A percentile compares a stretch with the other conserved stretches of the same genome.
These are phyloP conservation scores for Mycena belliarum DNA, from an alignment of 768 basidiomycete species.

Conservation along the genomic window DNA sequence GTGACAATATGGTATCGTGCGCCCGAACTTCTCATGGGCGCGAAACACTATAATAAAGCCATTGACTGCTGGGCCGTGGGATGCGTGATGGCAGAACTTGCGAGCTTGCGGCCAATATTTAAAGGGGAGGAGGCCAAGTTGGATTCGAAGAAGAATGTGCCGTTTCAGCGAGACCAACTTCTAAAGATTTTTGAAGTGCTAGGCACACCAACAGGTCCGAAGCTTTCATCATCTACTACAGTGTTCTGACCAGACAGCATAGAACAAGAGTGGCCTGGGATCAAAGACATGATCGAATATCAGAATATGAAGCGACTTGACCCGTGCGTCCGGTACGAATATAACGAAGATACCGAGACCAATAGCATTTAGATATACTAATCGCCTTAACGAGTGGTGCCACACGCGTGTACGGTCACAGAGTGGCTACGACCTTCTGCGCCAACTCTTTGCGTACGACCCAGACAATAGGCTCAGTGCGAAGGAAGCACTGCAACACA, in stretches of 20 bases:
- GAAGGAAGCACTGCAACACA: constrained; percentile 75
- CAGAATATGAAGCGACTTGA: constrained; percentile 80
- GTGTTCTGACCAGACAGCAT: constrained; percentile 7
- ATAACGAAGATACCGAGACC: neutral
- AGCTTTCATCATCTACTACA: constrained; percentile 8
- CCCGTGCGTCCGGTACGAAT: constrained; percentile 43
- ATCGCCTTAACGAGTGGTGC: constrained; percentile 79
- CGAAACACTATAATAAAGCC: constrained; percentile 96
- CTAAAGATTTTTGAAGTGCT: constrained; percentile 95
- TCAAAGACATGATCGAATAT: constrained; percentile 87
- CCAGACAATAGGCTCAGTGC: constrained; percentile 86
- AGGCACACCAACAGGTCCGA: constrained; percentile 81
- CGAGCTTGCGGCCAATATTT: constrained; percentile 93
- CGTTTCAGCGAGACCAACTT: constrained; percentile 95
- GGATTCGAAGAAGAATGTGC: constrained; percentile 95
- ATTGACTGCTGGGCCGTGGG: constrained; percentile 98
- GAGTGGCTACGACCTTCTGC: constrained; percentile 81
- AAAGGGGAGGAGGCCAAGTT: constrained; percentile 99
- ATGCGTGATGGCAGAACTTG: constrained; percentile 95
- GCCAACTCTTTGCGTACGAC: constrained; percentile 85
- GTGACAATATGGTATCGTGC: constrained; percentile 99
- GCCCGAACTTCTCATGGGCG: constrained; percentile 93
- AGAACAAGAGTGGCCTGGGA: constrained; percentile 89
- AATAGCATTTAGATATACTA: constrained; percentile 34
- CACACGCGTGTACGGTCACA: constrained; percentile 58